Conservation (phyloP, 2,329 filamentous ascomycete genomes). For the Colletotrichum chlorophyti region DNA sequence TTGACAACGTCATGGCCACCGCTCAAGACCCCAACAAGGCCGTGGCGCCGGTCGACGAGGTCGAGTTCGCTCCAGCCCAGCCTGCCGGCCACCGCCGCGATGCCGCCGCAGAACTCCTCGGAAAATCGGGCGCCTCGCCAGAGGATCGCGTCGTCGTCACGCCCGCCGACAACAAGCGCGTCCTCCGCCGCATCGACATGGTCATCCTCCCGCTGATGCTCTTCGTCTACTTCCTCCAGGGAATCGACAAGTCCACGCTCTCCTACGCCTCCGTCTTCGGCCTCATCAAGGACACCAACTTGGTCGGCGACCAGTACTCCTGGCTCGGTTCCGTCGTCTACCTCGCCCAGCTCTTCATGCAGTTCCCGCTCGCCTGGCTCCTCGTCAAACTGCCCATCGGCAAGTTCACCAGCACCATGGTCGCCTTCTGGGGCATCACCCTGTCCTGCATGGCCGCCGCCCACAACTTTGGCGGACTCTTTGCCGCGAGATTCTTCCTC, state of each 20-base stretch:
- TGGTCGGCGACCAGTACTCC: conserved; percentile 63
- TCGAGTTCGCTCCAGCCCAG: conserved; percentile 8
- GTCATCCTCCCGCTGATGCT: conserved; percentile 55
- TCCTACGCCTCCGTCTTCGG: conserved; percentile 69
- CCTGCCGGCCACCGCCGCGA: conserved; percentile 38
- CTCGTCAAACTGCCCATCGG: conserved; percentile 61
- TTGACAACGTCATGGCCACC: conserved; percentile 9
- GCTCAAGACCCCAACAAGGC: conserved; percentile 6
- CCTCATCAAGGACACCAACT: conserved; percentile 62
- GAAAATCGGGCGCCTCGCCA: conserved; percentile 36
- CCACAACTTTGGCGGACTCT: conserved; percentile 51
- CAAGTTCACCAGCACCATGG: conserved; percentile 58
- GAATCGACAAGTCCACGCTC: conserved; percentile 30
- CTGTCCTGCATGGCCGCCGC: conserved; percentile 59
- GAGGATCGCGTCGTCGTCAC: conserved; percentile 38
- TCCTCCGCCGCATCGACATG: conserved; percentile 47
- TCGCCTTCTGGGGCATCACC: conserved; percentile 60
- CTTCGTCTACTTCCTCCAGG: conserved; percentile 68
- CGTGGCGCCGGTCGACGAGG: conserved; percentile 21
- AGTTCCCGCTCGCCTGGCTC: conserved; percentile 59
- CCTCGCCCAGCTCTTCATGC: conserved; percentile 64
- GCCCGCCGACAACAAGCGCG: conserved; percentile 41
- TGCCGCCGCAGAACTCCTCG: conserved; percentile 52
- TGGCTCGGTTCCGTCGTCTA: conserved; percentile 69
- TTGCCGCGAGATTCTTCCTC: conserved; percentile 52